Base-by-base conservation (phyloP, 495 filamentous ascomycete genomes). In the Amphirosellinia nigrospora region DNA sequence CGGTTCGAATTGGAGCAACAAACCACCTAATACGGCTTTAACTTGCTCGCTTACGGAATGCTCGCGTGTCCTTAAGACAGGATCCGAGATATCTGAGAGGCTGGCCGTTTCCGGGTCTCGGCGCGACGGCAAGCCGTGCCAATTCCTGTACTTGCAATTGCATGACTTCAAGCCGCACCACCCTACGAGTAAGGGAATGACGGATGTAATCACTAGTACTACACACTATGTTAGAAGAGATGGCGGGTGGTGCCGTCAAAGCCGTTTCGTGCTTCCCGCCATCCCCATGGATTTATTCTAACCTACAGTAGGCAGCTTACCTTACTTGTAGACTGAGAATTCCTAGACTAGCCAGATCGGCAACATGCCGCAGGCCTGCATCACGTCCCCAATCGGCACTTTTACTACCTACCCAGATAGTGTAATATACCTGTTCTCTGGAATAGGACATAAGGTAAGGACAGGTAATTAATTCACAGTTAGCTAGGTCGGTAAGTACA, bases 211-310 rank as follows among this genome's bases (percentile, higher is more conserved):
- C n/a, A 36, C 34, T 36, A 36, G n/a, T 7, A 36, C 34, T 36
- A 7, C 3, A 59, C 50, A n/a, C n/a, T n/a, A n/a, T 21, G 59
- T 23, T n/a, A 41, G 6, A 30, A 48, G 30, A 43, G 30, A 34
- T 41, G n/a, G 48, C 67, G 67, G 59, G 58, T 56, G 46, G 15
- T 69, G 67, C 67, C 67, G 67, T 69, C 26, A 34, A 53, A 56
- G 56, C 32, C 55, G 66, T 60, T 48, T 68, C 64, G 16, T 67
- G 36, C 52, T 43, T 52, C 30, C 39, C 65, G 28, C 52, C 66
- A 13, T 26, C 28, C 28, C 28, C 28, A 30, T 48, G 1, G 21
- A 26, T 4, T 50, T 65, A 41, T 43, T n/a, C 26, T n/a, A n/a
- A 56, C 23, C 21, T 59, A 28, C 3, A 32, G 10, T 36, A 61